Evolutionary conservation across 2,329 filamentous ascomycete genomes (phyloP).

Genomic region (Neonectria ditissima): DNA sequence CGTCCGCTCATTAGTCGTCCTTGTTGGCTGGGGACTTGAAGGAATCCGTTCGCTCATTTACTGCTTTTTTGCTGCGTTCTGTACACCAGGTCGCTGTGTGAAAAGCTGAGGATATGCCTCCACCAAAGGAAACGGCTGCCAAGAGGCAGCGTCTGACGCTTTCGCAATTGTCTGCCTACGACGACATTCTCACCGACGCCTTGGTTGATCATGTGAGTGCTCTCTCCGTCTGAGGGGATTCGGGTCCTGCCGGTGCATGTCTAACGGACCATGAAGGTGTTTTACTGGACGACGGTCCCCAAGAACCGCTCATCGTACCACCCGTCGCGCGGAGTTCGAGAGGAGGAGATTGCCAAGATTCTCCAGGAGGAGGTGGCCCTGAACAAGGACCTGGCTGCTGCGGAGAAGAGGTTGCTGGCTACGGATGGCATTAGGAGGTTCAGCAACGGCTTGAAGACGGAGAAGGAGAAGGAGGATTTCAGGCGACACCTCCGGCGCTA

Average conservation of each 20-base stretch:
- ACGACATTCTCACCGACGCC: slow-evolving; percentile 95
- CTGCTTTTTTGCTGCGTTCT: slow-evolving; percentile 14
- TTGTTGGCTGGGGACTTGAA: slow-evolving; percentile 23
- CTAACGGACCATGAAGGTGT: slow-evolving; percentile 70
- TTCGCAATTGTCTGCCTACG: slow-evolving; percentile 89
- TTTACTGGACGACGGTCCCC: slow-evolving; percentile 95
- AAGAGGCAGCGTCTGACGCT: slow-evolving; percentile 84
- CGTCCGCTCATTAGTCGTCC: slow-evolving; percentile 31
- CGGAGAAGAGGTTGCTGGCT: slow-evolving; percentile 78
- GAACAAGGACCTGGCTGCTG: slow-evolving; percentile 75
- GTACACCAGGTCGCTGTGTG: slow-evolving; percentile 6
- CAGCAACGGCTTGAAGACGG: slow-evolving; percentile 72
- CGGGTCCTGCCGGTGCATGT: slow-evolving; percentile 24
- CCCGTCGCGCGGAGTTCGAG: slow-evolving; percentile 81
- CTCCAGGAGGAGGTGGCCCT: slow-evolving; percentile 77
- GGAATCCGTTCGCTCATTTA: slow-evolving; percentile 42
- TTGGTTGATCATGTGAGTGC: slow-evolving; percentile 90
- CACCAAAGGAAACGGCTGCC: slow-evolving; percentile 49
- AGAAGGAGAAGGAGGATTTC: slow-evolving; percentile 89
- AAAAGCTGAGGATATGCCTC: slow-evolving; percentile 49
- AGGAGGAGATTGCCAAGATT: slow-evolving; percentile 71
- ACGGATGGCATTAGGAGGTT: slow-evolving; percentile 82
- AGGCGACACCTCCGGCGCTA: slow-evolving; percentile 88
- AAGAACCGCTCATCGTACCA: slow-evolving; percentile 93
- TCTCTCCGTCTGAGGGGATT: slow-evolving; percentile 20